Conservation (phyloP, 495 filamentous ascomycete species). For the Lepidopterella palustris region DNA sequence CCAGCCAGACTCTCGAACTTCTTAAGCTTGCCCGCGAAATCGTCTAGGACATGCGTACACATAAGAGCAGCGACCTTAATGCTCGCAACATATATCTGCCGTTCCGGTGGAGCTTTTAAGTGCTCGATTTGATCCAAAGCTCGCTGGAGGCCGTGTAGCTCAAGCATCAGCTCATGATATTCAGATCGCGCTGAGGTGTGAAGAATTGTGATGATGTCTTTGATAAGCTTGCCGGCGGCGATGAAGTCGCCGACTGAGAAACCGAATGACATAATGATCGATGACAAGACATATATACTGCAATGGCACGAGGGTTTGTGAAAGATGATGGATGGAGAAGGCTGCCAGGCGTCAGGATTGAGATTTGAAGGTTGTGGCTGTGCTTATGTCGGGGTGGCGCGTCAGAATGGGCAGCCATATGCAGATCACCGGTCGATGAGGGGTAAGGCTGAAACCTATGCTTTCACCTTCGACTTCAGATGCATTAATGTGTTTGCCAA, state of each 20-base stretch:
- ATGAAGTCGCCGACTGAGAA: conserved; percentile 5
- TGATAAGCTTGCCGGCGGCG: conserved; percentile 1
- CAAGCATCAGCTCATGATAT: conserved; percentile 9
- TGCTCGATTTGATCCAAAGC: conserved; percentile 8
- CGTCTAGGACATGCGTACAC: conserved; percentile 5
- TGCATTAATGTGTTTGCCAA: no score
- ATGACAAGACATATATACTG: neutral
- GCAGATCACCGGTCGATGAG: neutral
- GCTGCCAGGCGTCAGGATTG: neutral
- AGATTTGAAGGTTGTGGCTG: neutral
- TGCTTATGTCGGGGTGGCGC: no score
- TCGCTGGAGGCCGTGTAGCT: conserved; percentile 5
- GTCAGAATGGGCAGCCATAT: neutral
- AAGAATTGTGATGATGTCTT: conserved; percentile 2
- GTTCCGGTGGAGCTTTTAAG: neutral
- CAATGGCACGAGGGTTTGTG: neutral
- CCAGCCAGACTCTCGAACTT: conserved; percentile 1
- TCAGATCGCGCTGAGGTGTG: conserved; percentile 3
- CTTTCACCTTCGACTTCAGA: neutral
- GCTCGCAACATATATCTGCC: neutral
- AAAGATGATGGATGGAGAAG: neutral
- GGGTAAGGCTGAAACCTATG: neutral
- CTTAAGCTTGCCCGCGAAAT: conserved; percentile 8
- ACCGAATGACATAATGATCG: conserved; percentile 3
- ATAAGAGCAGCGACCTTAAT: conserved; percentile 11